These are phyloP conservation scores for Termitomyces sp. DNA, from an alignment of 768 basidiomycete genomes.

Conservation along the genomic window DNA sequence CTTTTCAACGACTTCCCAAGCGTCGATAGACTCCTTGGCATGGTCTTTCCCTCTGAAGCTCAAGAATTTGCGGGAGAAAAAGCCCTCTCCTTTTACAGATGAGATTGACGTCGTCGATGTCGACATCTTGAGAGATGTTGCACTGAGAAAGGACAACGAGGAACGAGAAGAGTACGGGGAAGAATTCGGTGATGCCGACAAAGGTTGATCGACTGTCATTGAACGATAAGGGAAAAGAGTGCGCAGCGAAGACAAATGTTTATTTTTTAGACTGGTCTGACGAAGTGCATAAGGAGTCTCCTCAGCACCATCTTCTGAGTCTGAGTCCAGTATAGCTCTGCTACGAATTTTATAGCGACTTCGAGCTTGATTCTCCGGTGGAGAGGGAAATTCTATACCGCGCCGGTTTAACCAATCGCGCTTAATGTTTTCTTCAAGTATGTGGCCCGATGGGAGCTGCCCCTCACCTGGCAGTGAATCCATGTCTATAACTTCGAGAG, in stretches of 20 bases:
- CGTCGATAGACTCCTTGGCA: conserved; percentile 28
- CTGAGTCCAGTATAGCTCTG: conserved; percentile 24
- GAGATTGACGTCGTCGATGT: conserved; percentile 31
- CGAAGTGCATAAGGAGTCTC: conserved; percentile 5
- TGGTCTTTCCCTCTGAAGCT: conserved; percentile 36
- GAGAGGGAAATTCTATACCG: conserved; percentile 27
- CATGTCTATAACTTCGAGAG: conserved; percentile 49
- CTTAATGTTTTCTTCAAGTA: conserved; percentile 34
- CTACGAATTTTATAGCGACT: conserved; percentile 23
- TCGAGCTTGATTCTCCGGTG: conserved; percentile 17
- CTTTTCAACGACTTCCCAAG: conserved; percentile 42
- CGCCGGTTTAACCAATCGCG: conserved; percentile 26
- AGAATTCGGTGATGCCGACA: conserved; percentile 32
- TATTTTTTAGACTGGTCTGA: conserved; percentile 25
- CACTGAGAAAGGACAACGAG: conserved; percentile 36
- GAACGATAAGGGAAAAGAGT: conserved; percentile 38
- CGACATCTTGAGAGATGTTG: conserved; percentile 34
- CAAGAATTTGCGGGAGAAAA: conserved; percentile 30
- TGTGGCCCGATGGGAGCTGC: conserved; percentile 34
- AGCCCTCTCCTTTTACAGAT: conserved; percentile 25
- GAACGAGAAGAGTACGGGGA: conserved; percentile 35
- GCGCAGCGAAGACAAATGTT: conserved; percentile 39
- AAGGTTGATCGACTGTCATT: conserved; percentile 27
- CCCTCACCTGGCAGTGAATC: conserved; percentile 27
- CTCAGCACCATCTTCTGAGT: conserved; percentile 19